Evolutionary conservation across 768 basidiomycete genomes (phyloP).

Genomic region (Asterophora lycoperdoides): DNA sequence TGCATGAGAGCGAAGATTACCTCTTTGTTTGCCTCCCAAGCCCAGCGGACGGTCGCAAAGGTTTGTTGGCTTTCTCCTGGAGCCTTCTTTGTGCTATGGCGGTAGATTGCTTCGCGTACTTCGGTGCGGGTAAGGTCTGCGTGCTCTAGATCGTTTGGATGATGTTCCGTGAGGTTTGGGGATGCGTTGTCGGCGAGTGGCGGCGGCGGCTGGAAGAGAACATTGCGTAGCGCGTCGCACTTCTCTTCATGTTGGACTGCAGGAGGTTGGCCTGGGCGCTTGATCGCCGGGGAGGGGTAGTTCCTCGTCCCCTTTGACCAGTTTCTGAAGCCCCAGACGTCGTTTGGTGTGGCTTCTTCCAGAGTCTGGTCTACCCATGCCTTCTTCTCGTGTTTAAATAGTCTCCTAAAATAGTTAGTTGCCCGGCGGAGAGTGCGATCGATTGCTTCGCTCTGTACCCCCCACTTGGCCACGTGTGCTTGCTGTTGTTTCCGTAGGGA

Average conservation of each 20-base stretch:
- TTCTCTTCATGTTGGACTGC: conserved; percentile 1
- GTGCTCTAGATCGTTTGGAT: neutral
- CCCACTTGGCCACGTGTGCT: neutral
- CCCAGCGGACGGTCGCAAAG: conserved; percentile 22
- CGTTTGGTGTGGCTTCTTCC: too few relatives aligned
- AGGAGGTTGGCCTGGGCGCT: neutral
- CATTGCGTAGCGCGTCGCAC: neutral
- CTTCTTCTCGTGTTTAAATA: too few relatives aligned
- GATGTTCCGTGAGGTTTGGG: too few relatives aligned
- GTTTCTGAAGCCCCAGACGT: conserved; percentile 20
- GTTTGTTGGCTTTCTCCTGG: conserved; percentile 22
- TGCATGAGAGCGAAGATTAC: conserved; percentile 11
- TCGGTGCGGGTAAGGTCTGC: conserved; percentile 8
- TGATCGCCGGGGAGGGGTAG: conserved; percentile 25
- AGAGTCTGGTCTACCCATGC: conserved; percentile 1
- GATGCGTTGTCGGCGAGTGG: neutral
- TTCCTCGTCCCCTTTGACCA: conserved; percentile 22
- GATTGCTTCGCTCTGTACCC: neutral
- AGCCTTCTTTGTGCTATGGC: conserved; percentile 6
- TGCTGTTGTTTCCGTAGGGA: neutral
- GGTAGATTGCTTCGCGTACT: neutral
- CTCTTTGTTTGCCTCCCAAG: conserved; percentile 11
- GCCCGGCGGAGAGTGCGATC: too few relatives aligned
- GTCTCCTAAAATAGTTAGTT: too few relatives aligned
- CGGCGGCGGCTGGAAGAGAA: neutral